Evolutionary conservation across 2,329 filamentous ascomycete genomes (phyloP), one percentile per base, ranked within the genome.

Genomic region (Passalora sequoiae): DNA sequence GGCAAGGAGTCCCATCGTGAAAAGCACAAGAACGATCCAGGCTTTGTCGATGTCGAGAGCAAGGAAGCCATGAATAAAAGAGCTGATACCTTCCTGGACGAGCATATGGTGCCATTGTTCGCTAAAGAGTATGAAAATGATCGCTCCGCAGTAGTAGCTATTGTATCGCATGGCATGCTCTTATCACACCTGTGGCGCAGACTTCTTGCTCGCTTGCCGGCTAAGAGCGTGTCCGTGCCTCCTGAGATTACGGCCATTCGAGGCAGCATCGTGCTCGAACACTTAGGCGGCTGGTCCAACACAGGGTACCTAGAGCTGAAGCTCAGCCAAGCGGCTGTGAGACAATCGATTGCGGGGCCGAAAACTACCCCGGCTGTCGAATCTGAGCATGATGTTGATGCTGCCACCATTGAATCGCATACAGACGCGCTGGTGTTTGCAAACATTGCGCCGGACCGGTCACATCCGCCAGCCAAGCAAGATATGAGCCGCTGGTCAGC

Each of bases 101-200:
- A 70, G 6, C 71, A 84, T 57, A 66, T 95, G 1, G 53, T 77
- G 4, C 81, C 81, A 7, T 47, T 84, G 3, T 46, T 83, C 12
- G 51, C 69, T 8, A 52, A 63, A 8, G 51, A 61, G 0, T 47
- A 52, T 2, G 38, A 51, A 5, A 6, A 17, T n/a, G 19, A 43
- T 15, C n/a, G n/a, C n/a, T n/a, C n/a, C n/a, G 13, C 21, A 12
- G 67, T 71, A 2, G 68, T 88, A 9, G 81, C 80, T 1, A 67
- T 94, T 10, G 84, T 94, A 3, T 84, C 89, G 2, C 89, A 96
- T 58, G 89, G 89, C 12, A 82, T 94, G 48, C 80, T 94, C 29
- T 74, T 95, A 2, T 79, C 78, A 2, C 74, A 79, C 22, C 65
- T 95, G 0, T 82, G 84, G 74, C 73, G 75, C 43, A 71, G 74